Base-by-base conservation (phyloP, 345 rosid species). In the Sonneratia alba region DNA sequence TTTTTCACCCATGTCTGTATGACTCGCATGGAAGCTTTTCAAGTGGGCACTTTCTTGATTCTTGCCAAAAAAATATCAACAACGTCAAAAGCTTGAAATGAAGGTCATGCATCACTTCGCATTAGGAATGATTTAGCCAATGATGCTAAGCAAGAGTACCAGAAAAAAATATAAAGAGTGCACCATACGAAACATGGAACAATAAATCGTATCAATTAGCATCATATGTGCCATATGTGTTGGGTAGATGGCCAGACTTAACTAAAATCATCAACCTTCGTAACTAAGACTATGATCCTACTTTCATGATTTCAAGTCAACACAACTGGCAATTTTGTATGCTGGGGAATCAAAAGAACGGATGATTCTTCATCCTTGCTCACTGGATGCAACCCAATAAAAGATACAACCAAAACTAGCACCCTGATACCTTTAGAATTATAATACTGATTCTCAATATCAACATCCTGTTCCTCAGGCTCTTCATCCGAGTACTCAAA, bases 401-500 rank as follows among this genome's bases (percentile, higher is more conserved):
- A 53, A 18, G 59, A 53, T 48, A 48, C 53, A 10, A 16, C 12
- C 15, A 27, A 48, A 13, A 10, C 15, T 48, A 11, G 53, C 18
- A 48, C 53, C 18, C 53, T 48, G 18, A 37, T 71, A 88, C 97
- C 97, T 89, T 92, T 96, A 43, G 99, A 87, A 77, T 89, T 96
- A 75, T 96, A 96, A 67, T 96, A 96, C 74, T 96, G 99, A 68
- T 96, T 96, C 85, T 96, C 99, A 71, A 91, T 96, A 71, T 89
- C 98, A 75, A 91, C 98, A 71, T 96, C 98, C 79, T 96, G 97
- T 66, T 96, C 98, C 77, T 96, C 97, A 10, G 91, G 99, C 81
- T 96, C 99, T 78, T 92, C 98, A 59, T 96, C 98, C 42, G 99
- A 96, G 86, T 96, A 96, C 79, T 87, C 99, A 69, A 91, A 89